phyloP scores from a whole-genome alignment of 2,329 filamentous ascomycete genomes.

The Clarireedia monteithiana region DNA sequence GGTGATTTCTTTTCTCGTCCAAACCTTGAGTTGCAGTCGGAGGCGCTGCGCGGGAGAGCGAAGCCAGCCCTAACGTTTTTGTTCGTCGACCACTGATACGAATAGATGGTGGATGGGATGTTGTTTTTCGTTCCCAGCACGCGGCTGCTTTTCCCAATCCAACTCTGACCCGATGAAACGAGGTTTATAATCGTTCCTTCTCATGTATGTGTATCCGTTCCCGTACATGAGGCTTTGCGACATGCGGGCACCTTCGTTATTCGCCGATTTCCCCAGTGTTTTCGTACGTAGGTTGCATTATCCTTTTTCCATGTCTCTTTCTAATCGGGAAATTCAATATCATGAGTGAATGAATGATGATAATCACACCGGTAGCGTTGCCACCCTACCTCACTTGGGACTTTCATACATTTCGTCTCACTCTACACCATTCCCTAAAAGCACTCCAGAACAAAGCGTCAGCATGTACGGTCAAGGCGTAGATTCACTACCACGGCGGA shows the following conservation, averaged over 20 bases:
- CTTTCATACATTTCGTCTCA: background rate
- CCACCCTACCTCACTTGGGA: background rate
- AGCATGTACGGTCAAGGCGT: background rate
- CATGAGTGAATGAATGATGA: background rate
- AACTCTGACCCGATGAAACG: background rate
- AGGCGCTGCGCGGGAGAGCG: conserved; percentile 1
- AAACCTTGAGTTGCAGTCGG: conserved; percentile 1
- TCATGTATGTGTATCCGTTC: background rate
- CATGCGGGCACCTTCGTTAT: conserved; percentile 3
- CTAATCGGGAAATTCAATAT: background rate
- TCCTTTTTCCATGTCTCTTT: background rate
- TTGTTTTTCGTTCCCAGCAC: background rate
- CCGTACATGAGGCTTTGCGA: background rate
- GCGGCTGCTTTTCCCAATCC: background rate
- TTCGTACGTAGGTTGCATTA: background rate
- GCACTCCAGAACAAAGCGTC: background rate
- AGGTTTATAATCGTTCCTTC: background rate
- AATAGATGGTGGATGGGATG: background rate
- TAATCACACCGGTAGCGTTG: background rate
- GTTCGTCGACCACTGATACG: background rate
- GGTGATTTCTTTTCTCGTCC: conserved; percentile 6
- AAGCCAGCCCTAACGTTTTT: conserved; percentile 2
- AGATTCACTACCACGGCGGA: background rate
- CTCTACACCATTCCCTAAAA: background rate
- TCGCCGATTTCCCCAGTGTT: background rate